phyloP scores from a whole-genome alignment of 2,329 filamentous ascomycete genomes.

The Paecilomyces sp. region DNA sequence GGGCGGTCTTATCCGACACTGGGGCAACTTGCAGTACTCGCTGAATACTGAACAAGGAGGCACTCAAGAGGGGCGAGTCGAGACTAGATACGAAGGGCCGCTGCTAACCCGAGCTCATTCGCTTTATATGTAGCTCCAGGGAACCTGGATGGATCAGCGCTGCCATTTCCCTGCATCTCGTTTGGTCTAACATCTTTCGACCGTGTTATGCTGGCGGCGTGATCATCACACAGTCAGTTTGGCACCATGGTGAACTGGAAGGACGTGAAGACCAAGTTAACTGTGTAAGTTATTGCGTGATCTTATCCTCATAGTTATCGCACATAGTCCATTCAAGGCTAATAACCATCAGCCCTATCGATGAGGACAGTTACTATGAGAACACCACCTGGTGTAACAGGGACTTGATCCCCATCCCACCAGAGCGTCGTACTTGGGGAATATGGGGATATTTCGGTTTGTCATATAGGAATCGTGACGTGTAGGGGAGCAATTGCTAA shows the following conservation, averaged over 20 bases:
- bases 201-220: not conserved
- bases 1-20: not conserved
- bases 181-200: not conserved
- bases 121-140: not conserved
- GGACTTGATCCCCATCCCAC: conserved; percentile 21
- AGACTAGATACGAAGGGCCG: not conserved
- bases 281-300: not conserved
- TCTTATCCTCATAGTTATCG: not conserved
- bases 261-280: not conserved
- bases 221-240: not conserved
- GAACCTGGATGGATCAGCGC: not conserved
- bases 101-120: not conserved
- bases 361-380: conserved; percentile 13
- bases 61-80: not conserved
- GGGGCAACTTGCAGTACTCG: not conserved
- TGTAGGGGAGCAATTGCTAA: not conserved
- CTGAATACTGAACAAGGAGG: not conserved
- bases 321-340: not conserved
- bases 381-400: conserved; percentile 21
- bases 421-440: conserved; percentile 18
- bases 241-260: not conserved
- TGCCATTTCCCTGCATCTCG: not conserved
- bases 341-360: conserved; percentile 8
- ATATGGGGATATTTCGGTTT: conserved; percentile 17
- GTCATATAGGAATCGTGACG: not conserved